Evolutionary conservation across 768 basidiomycete genomes (phyloP), one percentile per base, ranked within the genome.

Genomic region (Jaapia argillacea): DNA sequence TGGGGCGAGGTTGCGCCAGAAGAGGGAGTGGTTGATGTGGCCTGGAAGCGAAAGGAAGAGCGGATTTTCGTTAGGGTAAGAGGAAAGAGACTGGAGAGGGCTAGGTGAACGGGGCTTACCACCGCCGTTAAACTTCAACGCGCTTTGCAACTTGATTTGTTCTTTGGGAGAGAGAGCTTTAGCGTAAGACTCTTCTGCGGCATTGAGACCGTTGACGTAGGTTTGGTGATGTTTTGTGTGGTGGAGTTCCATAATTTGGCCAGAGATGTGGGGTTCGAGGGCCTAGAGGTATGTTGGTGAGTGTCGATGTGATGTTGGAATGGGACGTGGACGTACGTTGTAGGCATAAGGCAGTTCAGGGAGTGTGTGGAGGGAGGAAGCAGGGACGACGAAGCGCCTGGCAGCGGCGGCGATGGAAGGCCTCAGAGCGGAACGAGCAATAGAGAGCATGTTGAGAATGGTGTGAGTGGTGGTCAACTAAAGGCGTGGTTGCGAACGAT

Each of bases 81-180:
- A 23, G 31, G 24, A 28, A 16, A 24, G 31, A 22, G 23, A 20
- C 21, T 16, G 2, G 27, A 20, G 24, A 12, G 16, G 31, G 14
- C 13, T 28, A 3, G 24, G 24, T 22, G 7, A 21, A 4, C 6
- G 6, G 10, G 3, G 52, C 70, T 13, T 41, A 77, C 90, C 89
- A 56, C 93, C 93, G n/a, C 93, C 93, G 61, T 96, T 94, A 67
- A 98, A 99, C 67, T 91, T 97, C 58, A 99, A 69, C 6, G 94
- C 92, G 12, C 84, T 67, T 62, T 97, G 94, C 14, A 98, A 75
- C 3, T 74, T 74, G 61, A 99, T 94, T 49, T 73, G 68, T 53
- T 84, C 81, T 58, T 81, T 81, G 43, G 79, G 72, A 28, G 84
- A 77, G 14, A 69, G 57, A 3, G 80, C 60, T 48, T 78, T 78